Conservation (phyloP, 768 basidiomycete species). For the Russula lepida region DNA sequence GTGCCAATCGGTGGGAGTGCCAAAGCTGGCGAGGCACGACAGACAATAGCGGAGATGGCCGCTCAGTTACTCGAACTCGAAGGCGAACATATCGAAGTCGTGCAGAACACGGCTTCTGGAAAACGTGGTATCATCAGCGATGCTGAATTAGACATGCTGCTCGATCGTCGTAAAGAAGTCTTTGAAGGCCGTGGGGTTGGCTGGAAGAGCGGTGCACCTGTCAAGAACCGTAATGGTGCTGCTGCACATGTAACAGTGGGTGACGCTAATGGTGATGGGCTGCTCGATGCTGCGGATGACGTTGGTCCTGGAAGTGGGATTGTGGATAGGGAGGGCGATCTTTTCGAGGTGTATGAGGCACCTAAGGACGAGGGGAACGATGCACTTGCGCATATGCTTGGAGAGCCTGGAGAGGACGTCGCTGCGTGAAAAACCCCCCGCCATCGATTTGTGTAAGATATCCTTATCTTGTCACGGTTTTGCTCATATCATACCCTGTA, state of each 20-base stretch:
- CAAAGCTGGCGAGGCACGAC: slow-evolving; percentile 35
- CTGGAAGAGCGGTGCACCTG: slow-evolving; percentile 49
- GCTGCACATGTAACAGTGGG: too few relatives aligned
- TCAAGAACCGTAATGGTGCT: slow-evolving; percentile 16
- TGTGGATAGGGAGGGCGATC: slow-evolving; percentile 40
- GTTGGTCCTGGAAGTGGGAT: not conserved
- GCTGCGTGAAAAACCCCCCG: not conserved
- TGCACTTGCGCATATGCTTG: slow-evolving; percentile 60
- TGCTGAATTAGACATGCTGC: slow-evolving; percentile 65
- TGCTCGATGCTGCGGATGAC: not conserved
- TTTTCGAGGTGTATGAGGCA: slow-evolving; percentile 71
- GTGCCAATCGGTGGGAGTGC: slow-evolving; percentile 49
- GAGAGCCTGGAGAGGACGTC: slow-evolving; percentile 44
- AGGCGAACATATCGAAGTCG: slow-evolving; percentile 84
- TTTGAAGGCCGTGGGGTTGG: slow-evolving; percentile 63
- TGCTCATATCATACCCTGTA: not conserved
- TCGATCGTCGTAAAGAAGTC: slow-evolving; percentile 72
- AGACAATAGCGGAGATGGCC: slow-evolving; percentile 75
- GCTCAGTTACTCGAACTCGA: slow-evolving; percentile 70
- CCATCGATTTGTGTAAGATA: not conserved
- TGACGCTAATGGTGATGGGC: too few relatives aligned
- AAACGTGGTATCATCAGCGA: slow-evolving; percentile 73
- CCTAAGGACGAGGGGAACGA: slow-evolving; percentile 57
- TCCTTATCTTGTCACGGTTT: too few relatives aligned
- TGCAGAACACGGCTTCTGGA: slow-evolving; percentile 60